Conservation (phyloP, 345 rosid genomes). For the Euphorbia pulcherrima region DNA sequence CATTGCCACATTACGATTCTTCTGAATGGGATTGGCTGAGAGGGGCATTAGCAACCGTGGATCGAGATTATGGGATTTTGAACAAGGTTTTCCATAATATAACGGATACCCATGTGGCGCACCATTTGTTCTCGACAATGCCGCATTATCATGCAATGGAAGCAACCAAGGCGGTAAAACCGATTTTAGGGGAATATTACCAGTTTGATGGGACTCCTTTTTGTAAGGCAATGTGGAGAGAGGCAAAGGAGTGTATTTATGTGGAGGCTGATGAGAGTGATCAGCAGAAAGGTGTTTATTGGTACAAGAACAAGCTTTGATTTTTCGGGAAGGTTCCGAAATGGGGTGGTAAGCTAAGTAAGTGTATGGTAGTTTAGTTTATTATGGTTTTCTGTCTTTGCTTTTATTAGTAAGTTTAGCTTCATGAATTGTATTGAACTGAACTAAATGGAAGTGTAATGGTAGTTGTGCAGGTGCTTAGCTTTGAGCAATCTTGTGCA, state of each 20-base stretch:
- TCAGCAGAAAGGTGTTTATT: conserved; percentile 24
- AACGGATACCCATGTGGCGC: conserved; percentile 35
- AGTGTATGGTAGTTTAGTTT: not conserved
- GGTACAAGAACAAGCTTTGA: conserved; percentile 28
- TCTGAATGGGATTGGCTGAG: conserved; percentile 37
- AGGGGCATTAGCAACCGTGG: conserved; percentile 34
- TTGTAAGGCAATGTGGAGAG: conserved; percentile 30
- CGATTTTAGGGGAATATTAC: conserved; percentile 30
- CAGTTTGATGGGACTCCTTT: conserved; percentile 26
- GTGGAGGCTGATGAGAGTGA: conserved; percentile 24
- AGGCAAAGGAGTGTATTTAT: conserved; percentile 29
- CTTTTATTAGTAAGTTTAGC: no score
- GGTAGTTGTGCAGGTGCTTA: not conserved
- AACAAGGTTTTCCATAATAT: conserved; percentile 36
- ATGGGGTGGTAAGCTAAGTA: not conserved
- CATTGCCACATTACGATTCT: conserved; percentile 30
- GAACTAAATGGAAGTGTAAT: not conserved
- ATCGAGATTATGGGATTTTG: conserved; percentile 33
- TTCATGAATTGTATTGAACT: not conserved
- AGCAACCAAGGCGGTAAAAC: conserved; percentile 25
- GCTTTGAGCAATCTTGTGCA: not conserved
- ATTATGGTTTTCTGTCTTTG: not conserved
- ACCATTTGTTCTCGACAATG: conserved; percentile 33
- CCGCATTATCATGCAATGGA: conserved; percentile 39
- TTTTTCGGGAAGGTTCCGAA: not conserved